Base-by-base conservation (phyloP, 805 yeast species). In the Saccharomycopsis sp. region DNA sequence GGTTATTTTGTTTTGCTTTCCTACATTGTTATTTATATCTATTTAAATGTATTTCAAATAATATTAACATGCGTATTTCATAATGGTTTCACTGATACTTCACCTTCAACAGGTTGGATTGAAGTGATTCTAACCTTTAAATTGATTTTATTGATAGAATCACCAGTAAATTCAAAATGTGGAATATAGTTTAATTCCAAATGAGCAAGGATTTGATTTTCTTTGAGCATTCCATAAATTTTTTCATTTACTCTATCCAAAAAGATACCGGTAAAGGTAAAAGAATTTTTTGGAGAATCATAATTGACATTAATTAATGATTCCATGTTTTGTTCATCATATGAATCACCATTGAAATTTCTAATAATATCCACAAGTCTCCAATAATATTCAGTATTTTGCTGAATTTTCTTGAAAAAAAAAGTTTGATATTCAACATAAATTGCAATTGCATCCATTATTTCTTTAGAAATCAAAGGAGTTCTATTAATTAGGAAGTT, bases 381-480 rank as follows among this genome's bases (percentile, higher is more conserved):
- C 65, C 64, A 47, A 52, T 60, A 39, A 53, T 60, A 25, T 53
- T 32, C 49, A 57, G 46, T 13, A 47, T 43, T 6, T 56, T 62
- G 14, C 53, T 55, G 28, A 54, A 51, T 15, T 50, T 38, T 63
- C 26, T 39, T 42, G 12, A 34, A 21, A n/a, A 5, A 64, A 67
- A 31, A 62, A 55, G 14, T 58, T 51, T 2, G 75, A 69, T 20
- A 56, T 40, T 64, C 70, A 30, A 74, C 58, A 37, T 70, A 71
- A 48, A 64, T 49, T 6, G 66, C 53, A 35, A 68, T 49, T 27
- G 61, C 55, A 20, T 17, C 26, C 21, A 39, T 10, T 13, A 31
- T n/a, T n/a, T n/a, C n/a, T n/a, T n/a, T n/a, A n/a, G n/a, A n/a
- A 23, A 23, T 23, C 10, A 23, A 23, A 8, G 26, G 26, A 8